Percentiles rank a stretch among this genome's conserved stretches.
phyloP scores from a whole-genome alignment of 768 basidiomycete genomes.

The Lentinula raphanica region DNA sequence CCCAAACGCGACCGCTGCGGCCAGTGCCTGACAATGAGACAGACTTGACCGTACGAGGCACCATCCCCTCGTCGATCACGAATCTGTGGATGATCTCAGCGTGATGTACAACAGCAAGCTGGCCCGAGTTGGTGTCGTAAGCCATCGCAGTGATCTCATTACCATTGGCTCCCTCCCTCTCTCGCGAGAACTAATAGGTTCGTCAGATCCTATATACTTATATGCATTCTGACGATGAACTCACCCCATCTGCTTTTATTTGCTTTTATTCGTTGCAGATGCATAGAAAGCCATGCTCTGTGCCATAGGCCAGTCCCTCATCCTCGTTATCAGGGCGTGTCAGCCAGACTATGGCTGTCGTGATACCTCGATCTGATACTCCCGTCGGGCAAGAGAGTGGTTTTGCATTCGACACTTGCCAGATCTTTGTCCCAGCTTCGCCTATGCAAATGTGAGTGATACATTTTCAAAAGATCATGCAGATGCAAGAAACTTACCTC shows the following conservation, averaged over 20 bases:
- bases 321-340: not conserved
- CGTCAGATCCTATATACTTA: too few species aligned
- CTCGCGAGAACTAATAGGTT: too few species aligned
- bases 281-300: not conserved
- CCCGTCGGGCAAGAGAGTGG: not conserved
- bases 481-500: slow-evolving; percentile 4
- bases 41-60: not conserved
- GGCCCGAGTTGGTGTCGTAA: not conserved
- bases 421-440: not conserved
- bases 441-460: too few species aligned
- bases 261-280: too few species aligned
- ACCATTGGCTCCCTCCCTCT: not conserved
- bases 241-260: too few species aligned
- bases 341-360: slow-evolving; percentile 4
- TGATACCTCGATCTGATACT: not conserved
- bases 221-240: too few species aligned
- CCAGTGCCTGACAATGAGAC: not conserved
- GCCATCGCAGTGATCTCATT: not conserved
- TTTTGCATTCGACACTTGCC: not conserved
- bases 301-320: slow-evolving; percentile 1
- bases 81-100: not conserved
- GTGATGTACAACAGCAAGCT: not conserved
- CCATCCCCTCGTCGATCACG: not conserved
- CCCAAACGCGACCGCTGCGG: not conserved
- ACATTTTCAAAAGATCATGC: too few species aligned